These are phyloP conservation scores for Setaria viridis DNA, from an alignment of 202 grass and related monocot genomes.

Conservation along the genomic window DNA sequence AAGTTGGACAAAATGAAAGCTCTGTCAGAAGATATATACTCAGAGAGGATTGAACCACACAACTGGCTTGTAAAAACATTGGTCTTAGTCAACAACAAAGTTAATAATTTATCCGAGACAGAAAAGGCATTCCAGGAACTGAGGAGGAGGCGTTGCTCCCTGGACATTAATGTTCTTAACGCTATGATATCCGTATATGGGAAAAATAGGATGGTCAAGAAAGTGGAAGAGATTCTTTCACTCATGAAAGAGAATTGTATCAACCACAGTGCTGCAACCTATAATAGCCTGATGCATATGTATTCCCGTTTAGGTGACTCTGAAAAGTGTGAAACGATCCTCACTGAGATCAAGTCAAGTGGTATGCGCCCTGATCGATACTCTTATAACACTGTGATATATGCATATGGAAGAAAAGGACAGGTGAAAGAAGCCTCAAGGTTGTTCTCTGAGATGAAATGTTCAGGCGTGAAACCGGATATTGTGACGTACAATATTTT, in stretches of 20 bases:
- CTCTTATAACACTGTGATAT: conserved; percentile 94
- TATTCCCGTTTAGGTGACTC: conserved; percentile 76
- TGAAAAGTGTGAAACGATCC: conserved; percentile 80
- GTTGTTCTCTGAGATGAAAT: conserved; percentile 78
- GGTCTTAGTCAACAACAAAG: conserved; percentile 85
- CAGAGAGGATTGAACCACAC: conserved; percentile 57
- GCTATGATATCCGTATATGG: conserved; percentile 92
- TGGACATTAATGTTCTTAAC: conserved; percentile 87
- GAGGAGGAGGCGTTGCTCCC: conserved; percentile 57
- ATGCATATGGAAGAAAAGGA: conserved; percentile 84
- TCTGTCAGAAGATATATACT: conserved; percentile 82
- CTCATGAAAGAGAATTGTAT: conserved; percentile 73
- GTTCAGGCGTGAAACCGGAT: conserved; percentile 72
- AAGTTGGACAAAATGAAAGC: conserved; percentile 62
- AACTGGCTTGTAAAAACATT: conserved; percentile 80
- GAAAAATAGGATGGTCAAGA: conserved; percentile 73
- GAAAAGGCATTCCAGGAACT: conserved; percentile 81
- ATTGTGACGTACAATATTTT: conserved; percentile 90
- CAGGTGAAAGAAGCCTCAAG: conserved; percentile 80
- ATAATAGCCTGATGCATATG: conserved; percentile 95
- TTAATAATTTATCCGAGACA: conserved; percentile 65
- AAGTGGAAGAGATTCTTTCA: conserved; percentile 73
- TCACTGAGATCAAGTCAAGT: conserved; percentile 75
- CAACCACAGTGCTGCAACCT: conserved; percentile 71
- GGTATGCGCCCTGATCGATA: conserved; percentile 72